Conservation (phyloP, 768 basidiomycete species). For the Coprinopsis strossmayeri region DNA sequence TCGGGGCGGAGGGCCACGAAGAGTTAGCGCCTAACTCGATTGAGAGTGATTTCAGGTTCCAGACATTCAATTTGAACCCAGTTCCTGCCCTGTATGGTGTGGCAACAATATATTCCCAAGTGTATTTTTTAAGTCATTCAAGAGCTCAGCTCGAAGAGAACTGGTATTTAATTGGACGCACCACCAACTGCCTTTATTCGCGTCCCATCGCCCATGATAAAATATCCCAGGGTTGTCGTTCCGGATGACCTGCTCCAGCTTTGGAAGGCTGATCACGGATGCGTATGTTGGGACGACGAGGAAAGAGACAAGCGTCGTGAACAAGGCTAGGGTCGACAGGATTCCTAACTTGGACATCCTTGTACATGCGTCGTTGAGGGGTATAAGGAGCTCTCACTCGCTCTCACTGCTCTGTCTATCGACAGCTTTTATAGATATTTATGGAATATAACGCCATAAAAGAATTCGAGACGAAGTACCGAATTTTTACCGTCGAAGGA, state of each 20-base stretch:
- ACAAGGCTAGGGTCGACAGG: too few relatives aligned
- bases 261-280: too few relatives aligned
- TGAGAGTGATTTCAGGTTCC: conserved; percentile 33
- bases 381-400: too few relatives aligned
- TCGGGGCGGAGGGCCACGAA: conserved; percentile 35
- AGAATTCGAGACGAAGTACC: too few relatives aligned
- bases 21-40: conserved; percentile 46
- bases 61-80: conserved; percentile 44
- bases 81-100: conserved; percentile 56
- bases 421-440: neutral
- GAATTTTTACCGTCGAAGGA: neutral
- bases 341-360: too few relatives aligned
- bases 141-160: too few relatives aligned
- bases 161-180: conserved; percentile 20
- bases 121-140: too few relatives aligned
- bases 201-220: conserved; percentile 49
- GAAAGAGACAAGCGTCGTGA: neutral
- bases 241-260: conserved; percentile 18
- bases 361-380: too few relatives aligned
- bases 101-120: too few relatives aligned
- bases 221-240: conserved; percentile 37
- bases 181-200: conserved; percentile 51
- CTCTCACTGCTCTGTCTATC: too few relatives aligned
- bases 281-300: neutral
- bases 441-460: too few relatives aligned